Base-by-base conservation (phyloP, 805 yeast genomes). In the Candida cerambycidarum region DNA sequence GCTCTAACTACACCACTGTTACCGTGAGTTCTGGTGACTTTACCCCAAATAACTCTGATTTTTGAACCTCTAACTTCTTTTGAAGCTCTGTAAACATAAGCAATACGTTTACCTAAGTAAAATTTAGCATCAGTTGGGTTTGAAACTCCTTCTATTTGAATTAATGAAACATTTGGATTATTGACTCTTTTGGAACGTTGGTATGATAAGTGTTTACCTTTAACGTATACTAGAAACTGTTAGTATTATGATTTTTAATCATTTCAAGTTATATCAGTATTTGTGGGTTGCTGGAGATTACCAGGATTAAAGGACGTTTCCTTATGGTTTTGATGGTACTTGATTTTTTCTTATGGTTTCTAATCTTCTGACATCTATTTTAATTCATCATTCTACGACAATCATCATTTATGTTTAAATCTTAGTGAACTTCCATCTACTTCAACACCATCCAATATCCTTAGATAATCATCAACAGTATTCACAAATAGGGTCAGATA, bases 41-140 rank as follows among this genome's bases (percentile, higher is more conserved):
- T 92, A 76, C 99, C 99, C 99, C 99, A 93, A 80, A 93, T 89
- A 68, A 93, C 97, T 82, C 98, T 89, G 81, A 92, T 88, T 83
- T 93, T 92, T 65, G 98, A 79, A 75, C 98, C 98, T 85, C 96
- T 87, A 71, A 90, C 76, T 80, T 90, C 98, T 82, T 89, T 93
- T 68, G 86, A 77, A 71, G 96, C 96, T 79, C 95, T 88, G 97
- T 93, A 93, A 65, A 93, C 98, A 83, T 88, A 93, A 65, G 98
- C 99, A 61, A 93, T 84, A 76, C 96, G 88, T 89, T 93, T 93
- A 80, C 99, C 99, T 66, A 93, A 83, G 95, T 93, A 93, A 84
- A 93, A 93, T 79, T 88, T 85, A 65, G 99, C 97, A 57, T 92
- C 99, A 72, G 87, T 83, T 64, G 96, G 80, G 70, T 78, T 70